Evolutionary conservation across 1,284 basidiomycete genomes (phyloP).

Genomic region (Entoloma clypeatum): DNA sequence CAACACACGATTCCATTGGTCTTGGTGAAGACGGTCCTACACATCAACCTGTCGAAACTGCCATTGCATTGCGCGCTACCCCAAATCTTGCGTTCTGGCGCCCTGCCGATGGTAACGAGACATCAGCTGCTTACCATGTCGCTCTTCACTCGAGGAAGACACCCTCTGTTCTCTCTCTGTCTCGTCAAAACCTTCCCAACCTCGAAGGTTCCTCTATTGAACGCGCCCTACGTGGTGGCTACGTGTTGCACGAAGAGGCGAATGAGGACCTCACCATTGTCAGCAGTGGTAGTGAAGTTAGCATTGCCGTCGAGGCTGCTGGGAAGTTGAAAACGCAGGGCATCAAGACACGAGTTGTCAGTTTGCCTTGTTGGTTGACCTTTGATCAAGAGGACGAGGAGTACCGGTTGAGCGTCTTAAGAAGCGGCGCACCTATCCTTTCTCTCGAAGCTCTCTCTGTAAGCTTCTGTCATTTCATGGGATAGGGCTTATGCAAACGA

Average conservation of each 20-base stretch:
- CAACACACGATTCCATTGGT: conserved; percentile 88
- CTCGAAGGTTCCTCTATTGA: conserved; percentile 87
- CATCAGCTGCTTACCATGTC: conserved; percentile 84
- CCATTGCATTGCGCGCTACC: conserved; percentile 80
- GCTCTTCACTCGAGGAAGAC: conserved; percentile 73
- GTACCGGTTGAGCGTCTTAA: conserved; percentile 82
- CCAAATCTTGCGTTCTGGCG: conserved; percentile 93
- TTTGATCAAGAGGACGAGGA: conserved; percentile 83
- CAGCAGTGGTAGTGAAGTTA: conserved; percentile 85
- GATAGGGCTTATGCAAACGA: conserved; percentile 1
- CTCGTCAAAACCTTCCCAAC: conserved; percentile 91
- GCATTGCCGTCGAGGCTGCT: conserved; percentile 83
- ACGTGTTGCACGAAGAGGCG: conserved; percentile 80
- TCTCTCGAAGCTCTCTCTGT: conserved; percentile 84
- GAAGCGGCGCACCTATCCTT: conserved; percentile 86
- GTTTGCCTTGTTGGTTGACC: conserved; percentile 85
- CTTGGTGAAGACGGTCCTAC: conserved; percentile 96
- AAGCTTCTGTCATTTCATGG: conserved; percentile 20
- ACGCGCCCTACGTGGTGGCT: conserved; percentile 81
- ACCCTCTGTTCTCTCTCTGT: conserved; percentile 85
- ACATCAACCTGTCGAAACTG: conserved; percentile 92
- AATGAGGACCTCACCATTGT: conserved; percentile 84
- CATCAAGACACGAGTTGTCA: conserved; percentile 81
- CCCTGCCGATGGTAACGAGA: conserved; percentile 93
- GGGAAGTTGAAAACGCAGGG: conserved; percentile 72